A percentile compares a stretch with the other conserved stretches of the same genome.
Evolutionary conservation across 2,329 filamentous ascomycete species (phyloP).

Genomic region (Stenocarpella maydis): DNA sequence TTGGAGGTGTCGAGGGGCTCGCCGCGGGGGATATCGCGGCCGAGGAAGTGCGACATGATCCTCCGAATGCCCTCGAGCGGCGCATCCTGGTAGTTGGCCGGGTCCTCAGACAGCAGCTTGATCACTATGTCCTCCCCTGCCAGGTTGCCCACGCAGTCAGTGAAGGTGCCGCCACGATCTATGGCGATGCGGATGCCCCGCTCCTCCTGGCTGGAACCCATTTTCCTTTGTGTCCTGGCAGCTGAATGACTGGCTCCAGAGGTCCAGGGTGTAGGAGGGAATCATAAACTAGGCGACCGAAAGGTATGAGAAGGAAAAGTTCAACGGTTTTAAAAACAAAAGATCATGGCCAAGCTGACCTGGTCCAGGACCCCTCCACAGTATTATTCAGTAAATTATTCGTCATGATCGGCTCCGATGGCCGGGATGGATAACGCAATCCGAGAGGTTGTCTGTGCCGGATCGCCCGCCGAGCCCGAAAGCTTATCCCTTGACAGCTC

Average conservation of each 20-base stretch:
- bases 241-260: background rate
- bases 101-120: slow-evolving; percentile 84
- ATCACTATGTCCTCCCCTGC: slow-evolving; percentile 49
- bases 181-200: slow-evolving; percentile 80
- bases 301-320: no score
- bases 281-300: background rate
- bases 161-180: slow-evolving; percentile 87
- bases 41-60: slow-evolving; percentile 80
- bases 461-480: slow-evolving; percentile 4
- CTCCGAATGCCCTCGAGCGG: slow-evolving; percentile 90
- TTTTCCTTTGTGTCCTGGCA: slow-evolving; percentile 36
- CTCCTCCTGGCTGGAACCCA: slow-evolving; percentile 48
- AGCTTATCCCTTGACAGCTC: slow-evolving; percentile 11
- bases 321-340: no score
- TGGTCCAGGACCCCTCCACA: background rate
- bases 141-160: slow-evolving; percentile 87
- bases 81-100: slow-evolving; percentile 88
- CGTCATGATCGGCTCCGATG: slow-evolving; percentile 17
- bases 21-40: slow-evolving; percentile 79
- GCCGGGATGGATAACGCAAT: background rate
- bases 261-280: background rate
- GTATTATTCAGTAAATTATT: background rate
- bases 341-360: background rate
- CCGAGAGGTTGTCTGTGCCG: background rate
- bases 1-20: slow-evolving; percentile 80